Conservation (phyloP, 176 grass and related monocot genomes). For the Microstegium vimineum region DNA sequence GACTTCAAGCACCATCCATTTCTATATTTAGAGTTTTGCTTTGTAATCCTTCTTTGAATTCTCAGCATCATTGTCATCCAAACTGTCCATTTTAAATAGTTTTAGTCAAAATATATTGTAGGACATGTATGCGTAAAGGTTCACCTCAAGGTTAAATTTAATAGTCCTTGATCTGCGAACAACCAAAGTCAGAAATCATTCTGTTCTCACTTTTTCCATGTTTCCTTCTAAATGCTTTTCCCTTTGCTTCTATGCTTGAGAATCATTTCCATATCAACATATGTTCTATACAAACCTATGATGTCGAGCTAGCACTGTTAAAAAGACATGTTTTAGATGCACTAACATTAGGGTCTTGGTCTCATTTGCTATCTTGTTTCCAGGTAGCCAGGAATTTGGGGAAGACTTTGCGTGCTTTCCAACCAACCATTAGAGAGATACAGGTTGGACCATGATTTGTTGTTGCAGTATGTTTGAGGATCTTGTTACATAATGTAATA, state of each 20-base stretch:
- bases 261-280: neutral
- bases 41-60: neutral
- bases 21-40: neutral
- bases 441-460: slow-evolving; percentile 57
- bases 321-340: neutral
- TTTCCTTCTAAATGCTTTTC: neutral
- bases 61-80: neutral
- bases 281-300: neutral
- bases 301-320: neutral
- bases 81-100: neutral
- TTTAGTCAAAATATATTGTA: neutral
- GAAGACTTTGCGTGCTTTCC: slow-evolving; percentile 91
- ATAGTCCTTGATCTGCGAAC: neutral
- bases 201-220: neutral
- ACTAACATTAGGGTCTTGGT: neutral
- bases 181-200: neutral
- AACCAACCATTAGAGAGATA: slow-evolving; percentile 91
- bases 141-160: neutral
- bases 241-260: neutral
- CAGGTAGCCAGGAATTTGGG: slow-evolving; percentile 90
- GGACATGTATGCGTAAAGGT: neutral
- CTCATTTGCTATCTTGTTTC: slow-evolving; percentile 19
- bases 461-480: neutral
- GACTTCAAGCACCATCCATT: neutral
- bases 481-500: slow-evolving; percentile 10